Evolutionary conservation across 2,329 filamentous ascomycete genomes (phyloP).

Genomic region (Penicillium sp.): DNA sequence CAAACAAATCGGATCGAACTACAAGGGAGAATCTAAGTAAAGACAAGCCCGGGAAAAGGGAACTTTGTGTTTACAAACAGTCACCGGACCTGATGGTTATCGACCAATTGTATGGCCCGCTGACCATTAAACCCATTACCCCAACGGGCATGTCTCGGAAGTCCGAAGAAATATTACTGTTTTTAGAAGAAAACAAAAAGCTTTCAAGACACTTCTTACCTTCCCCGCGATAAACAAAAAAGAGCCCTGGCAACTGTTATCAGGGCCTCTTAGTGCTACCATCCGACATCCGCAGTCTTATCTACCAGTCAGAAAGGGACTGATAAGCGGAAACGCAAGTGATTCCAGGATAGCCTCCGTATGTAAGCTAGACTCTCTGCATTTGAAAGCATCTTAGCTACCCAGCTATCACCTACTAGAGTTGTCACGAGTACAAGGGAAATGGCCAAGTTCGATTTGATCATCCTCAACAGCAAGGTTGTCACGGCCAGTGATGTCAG

Average conservation of each 20-base stretch:
- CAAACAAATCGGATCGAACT: too few relatives aligned
- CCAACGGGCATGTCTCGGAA: not conserved
- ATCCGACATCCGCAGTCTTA: not conserved
- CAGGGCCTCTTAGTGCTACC: not conserved
- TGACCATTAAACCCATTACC: too few relatives aligned
- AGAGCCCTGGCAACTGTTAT: not conserved
- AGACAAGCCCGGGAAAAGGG: too few relatives aligned
- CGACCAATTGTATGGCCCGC: too few relatives aligned
- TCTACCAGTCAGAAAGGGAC: not conserved
- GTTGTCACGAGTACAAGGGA: not conserved
- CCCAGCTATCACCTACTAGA: not conserved
- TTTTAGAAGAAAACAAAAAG: not conserved
- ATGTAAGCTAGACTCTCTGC: not conserved
- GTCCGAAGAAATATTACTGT: not conserved
- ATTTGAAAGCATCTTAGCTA: not conserved
- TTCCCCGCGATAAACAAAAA: not conserved
- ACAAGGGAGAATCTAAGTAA: too few relatives aligned
- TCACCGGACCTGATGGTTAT: too few relatives aligned
- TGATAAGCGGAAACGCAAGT: not conserved
- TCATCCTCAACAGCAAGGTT: not conserved
- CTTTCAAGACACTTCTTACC: too few relatives aligned
- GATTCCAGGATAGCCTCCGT: not conserved
- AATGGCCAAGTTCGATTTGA: not conserved
- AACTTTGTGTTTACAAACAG: too few relatives aligned
- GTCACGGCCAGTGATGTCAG: not conserved